Base-by-base conservation (phyloP, 2,329 filamentous ascomycete species). In the Aspergillus sp. region DNA sequence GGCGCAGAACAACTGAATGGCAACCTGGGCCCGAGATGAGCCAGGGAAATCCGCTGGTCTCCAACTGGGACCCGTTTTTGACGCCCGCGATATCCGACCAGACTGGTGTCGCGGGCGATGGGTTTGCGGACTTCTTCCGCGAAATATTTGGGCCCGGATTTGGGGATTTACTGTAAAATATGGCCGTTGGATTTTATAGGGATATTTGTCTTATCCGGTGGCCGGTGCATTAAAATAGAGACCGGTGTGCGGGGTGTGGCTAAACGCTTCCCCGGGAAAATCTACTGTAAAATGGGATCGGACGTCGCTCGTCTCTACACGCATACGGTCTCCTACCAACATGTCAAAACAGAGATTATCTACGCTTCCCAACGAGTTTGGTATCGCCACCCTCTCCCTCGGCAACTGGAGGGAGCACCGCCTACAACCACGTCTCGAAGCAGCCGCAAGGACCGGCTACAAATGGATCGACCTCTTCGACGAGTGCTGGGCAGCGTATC, bases 401-500 rank as follows among this genome's bases (percentile, higher is more conserved):
- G 71, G 70, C 13, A 70, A 68, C 50, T 65, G 64, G 61, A 56
- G 62, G 33, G 51, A 68, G 7, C 71, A 73, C 51, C 58, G 51
- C n/a, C 65, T 73, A 7, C 53, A 59, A 30, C 62, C 68, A 0
- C 65, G 69, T 12, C 62, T 73, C 12, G 54, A 68, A 54, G 70
- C 65, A 44, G 71, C 71, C 8, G 70, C 70, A 0, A 62, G 64
- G 47, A 65, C 69, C 1, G 70, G 71, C 1, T 73, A 67, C 57
- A 57, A 65, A 56, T 68, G 64, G 60, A 71, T 73, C 54, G 71
- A 73, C 54, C 61, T 73, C 6, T 73, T 73, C 37, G 71, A 73
- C 46, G 69, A 73, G 45, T 72, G 70, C 61, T 73, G 71, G 71
- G 70, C 69, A 0, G 65, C 63, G 2, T 72, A 73, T 40, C 61